Percentiles rank a stretch among this genome's conserved stretches.
Conservation (phyloP, 257 asterid genomes). For the Gynochthodes officinalis region DNA sequence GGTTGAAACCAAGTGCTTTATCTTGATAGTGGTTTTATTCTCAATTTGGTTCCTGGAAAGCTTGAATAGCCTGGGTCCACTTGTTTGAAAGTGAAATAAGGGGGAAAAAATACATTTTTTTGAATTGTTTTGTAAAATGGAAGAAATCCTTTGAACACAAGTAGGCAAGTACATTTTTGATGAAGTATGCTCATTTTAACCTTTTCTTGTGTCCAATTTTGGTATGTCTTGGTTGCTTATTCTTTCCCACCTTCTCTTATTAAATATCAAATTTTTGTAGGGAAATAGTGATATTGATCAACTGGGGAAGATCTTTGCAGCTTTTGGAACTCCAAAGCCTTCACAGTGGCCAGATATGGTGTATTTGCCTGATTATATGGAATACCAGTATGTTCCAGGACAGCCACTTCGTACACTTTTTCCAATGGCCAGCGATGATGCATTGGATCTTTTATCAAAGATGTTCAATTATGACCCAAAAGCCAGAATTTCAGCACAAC, state of each 20-base stretch:
- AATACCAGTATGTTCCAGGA: constrained; percentile 32
- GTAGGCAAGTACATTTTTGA: background rate
- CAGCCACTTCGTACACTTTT: constrained; percentile 66
- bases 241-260: background rate
- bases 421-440: constrained; percentile 93
- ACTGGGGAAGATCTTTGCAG: constrained; percentile 91
- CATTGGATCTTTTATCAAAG: constrained; percentile 77
- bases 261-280: constrained; percentile 29
- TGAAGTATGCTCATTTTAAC: background rate
- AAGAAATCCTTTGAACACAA: background rate
- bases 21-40: background rate
- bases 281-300: constrained; percentile 97
- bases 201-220: background rate
- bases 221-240: background rate
- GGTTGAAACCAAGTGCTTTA: background rate
- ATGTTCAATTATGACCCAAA: constrained; percentile 92
- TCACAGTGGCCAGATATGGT: constrained; percentile 92
- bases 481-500: constrained; percentile 85
- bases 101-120: background rate
- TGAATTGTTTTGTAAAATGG: background rate
- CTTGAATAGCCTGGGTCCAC: background rate
- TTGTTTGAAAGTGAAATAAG: background rate
- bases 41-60: background rate
- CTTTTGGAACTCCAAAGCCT: constrained; percentile 92
- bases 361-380: constrained; percentile 93